These are phyloP conservation scores for Phyllosticta capitalensis DNA, from an alignment of 2,329 filamentous ascomycete genomes.

Conservation along the genomic window DNA sequence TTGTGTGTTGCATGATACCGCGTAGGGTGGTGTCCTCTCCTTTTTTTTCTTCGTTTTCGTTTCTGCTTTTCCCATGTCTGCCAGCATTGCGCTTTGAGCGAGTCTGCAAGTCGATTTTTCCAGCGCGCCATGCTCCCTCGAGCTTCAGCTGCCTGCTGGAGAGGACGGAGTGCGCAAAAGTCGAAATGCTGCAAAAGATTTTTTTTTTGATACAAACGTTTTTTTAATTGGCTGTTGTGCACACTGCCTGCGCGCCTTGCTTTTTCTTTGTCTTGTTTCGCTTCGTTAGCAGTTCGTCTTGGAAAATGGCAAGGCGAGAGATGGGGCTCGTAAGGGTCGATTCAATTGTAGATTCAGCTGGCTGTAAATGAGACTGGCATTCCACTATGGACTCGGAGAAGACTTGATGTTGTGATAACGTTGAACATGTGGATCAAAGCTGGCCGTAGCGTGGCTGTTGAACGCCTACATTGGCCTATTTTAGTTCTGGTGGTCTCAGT, in stretches of 20 bases:
- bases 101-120: neutral
- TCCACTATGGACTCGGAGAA: neutral
- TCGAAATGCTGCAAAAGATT: neutral
- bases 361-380: neutral
- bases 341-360: neutral
- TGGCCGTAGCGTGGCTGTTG: neutral
- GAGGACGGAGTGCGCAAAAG: neutral
- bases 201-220: neutral
- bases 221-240: neutral
- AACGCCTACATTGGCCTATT: neutral
- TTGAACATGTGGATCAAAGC: neutral
- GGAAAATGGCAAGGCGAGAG: neutral
- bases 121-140: neutral
- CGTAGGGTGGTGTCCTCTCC: neutral
- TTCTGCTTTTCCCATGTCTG: neutral
- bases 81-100: constrained; percentile 5
- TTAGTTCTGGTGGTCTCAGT: neutral
- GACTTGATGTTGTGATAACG: neutral
- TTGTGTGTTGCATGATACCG: constrained; percentile 3
- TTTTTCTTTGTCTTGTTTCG: neutral
- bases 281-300: neutral
- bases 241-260: neutral
- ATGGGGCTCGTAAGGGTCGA: neutral
- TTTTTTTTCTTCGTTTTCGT: neutral
- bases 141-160: neutral